These are phyloP conservation scores for Pestalotiopsis fici DNA, from an alignment of 2,329 filamentous ascomycete genomes.

Conservation along the genomic window DNA sequence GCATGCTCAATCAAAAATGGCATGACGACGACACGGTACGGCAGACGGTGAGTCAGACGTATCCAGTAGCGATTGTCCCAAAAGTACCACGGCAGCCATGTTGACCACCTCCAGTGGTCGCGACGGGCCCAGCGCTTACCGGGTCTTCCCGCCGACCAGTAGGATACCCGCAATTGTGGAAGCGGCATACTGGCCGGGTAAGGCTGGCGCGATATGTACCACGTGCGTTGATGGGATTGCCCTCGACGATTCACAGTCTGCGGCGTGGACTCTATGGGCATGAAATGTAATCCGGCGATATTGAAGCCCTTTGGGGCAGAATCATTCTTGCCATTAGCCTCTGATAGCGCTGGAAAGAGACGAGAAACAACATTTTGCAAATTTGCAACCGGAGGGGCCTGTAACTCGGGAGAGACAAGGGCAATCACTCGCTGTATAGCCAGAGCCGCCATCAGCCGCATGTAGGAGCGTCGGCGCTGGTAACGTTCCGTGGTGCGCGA, in stretches of 20 bases:
- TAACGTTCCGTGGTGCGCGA: slow-evolving; percentile 19
- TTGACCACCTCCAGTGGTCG: slow-evolving; percentile 24
- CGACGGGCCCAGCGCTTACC: slow-evolving; percentile 7
- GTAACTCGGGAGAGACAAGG: slow-evolving; percentile 51
- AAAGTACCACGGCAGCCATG: slow-evolving; percentile 36
- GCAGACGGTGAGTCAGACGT: slow-evolving; percentile 43
- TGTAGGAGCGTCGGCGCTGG: slow-evolving; percentile 32
- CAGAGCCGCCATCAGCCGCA: slow-evolving; percentile 45
- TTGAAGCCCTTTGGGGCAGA: slow-evolving; percentile 46
- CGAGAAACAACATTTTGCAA: slow-evolving; percentile 47
- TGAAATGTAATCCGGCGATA: slow-evolving; percentile 48
- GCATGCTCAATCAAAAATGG: slow-evolving; percentile 46
- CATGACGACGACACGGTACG: slow-evolving; percentile 41
- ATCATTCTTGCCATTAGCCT: slow-evolving; percentile 10
- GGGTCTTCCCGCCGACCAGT: slow-evolving; percentile 14
- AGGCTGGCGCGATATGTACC: slow-evolving; percentile 49
- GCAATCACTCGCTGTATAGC: slow-evolving; percentile 49
- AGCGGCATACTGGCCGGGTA: slow-evolving; percentile 40
- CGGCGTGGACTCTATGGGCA: slow-evolving; percentile 32
- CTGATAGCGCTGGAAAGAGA: slow-evolving; percentile 48
- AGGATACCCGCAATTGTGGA: slow-evolving; percentile 23
- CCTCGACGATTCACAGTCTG: slow-evolving; percentile 7
- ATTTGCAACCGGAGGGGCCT: slow-evolving; percentile 40
- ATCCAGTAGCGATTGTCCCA: slow-evolving; percentile 69
- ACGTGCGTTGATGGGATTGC: slow-evolving; percentile 26